Evolutionary conservation across 164 flowering plant genomes (phyloP).

Genomic region (Sedum album): DNA sequence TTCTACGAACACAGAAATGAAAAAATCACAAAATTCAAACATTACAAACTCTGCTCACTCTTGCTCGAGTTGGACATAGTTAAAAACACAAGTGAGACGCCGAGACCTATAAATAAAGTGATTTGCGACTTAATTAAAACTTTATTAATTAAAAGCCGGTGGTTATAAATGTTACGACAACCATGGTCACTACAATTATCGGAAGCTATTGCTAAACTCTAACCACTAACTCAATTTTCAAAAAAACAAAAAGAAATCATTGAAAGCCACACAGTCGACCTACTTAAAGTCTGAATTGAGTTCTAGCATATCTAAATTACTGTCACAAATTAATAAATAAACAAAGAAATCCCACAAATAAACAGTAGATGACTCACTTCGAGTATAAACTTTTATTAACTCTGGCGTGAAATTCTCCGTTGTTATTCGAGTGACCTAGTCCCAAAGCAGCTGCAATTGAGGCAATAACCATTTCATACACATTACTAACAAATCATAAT

Average conservation of each 20-base stretch:
- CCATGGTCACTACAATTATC: no score
- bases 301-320: no score
- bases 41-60: no score
- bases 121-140: no score
- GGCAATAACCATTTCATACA: not conserved
- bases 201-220: no score
- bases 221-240: not conserved
- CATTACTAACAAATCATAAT: not conserved
- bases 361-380: constrained; percentile 22
- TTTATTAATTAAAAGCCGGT: no score
- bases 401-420: constrained; percentile 44
- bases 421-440: constrained; percentile 32
- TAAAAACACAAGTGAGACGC: no score
- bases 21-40: not conserved
- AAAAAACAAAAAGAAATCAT: not conserved
- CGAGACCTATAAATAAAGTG: no score
- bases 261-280: not conserved
- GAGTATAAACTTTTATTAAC: constrained; percentile 43
- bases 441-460: constrained; percentile 29
- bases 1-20: not conserved
- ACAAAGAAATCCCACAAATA: not conserved
- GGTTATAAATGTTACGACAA: no score
- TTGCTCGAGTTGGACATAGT: not conserved
- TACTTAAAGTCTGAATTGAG: not conserved
- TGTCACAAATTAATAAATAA: not conserved